Evolutionary conservation across 1,284 basidiomycete species (phyloP), one percentile per base, ranked within the genome.

Genomic region (Wallemia ichthyophaga): DNA sequence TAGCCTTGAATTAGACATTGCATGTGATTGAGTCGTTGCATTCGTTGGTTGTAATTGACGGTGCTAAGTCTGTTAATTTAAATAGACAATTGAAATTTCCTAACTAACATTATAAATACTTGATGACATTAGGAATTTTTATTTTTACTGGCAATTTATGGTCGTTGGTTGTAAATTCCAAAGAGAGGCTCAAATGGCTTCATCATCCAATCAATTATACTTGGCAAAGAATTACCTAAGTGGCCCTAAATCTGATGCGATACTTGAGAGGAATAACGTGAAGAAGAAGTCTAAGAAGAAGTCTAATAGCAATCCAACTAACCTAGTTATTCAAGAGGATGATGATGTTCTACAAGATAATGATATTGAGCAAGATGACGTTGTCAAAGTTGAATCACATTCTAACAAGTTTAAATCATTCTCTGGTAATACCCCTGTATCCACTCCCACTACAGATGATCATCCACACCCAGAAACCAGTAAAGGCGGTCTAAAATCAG

Each of bases 1-100:
- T 63, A 94, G 73, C 56, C 85, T 48, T 5, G 13, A 17, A 5
- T 5, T 48, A 19, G 37, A 48, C n/a, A 48, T 19, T 5, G 37
- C 7, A 3, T 48, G 37, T 5, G 37, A 19, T 21, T 48, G 37
- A 19, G 37, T 19, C 5, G 37, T 5, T 48, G 37, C 37, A 21
- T 48, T 48, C 37, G 37, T 19, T 5, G 37, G 37, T 48, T 48
- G 37, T 13, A 48, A 19, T 11, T 48, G 37, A 21, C 37, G 37
- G n/a, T 48, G 37, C 37, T 48, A 48, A 31, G 28, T 31, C n/a
- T n/a, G n/a, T n/a, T n/a, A n/a, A n/a, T n/a, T n/a, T n/a, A n/a
- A n/a, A n/a, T n/a, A n/a, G n/a, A n/a, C n/a, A n/a, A n/a, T n/a
- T n/a, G n/a, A n/a, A n/a, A n/a, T n/a, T n/a, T n/a, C n/a, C n/a